Evolutionary conservation across 257 asterid genomes (phyloP).

Genomic region (Gentiana dahurica): DNA sequence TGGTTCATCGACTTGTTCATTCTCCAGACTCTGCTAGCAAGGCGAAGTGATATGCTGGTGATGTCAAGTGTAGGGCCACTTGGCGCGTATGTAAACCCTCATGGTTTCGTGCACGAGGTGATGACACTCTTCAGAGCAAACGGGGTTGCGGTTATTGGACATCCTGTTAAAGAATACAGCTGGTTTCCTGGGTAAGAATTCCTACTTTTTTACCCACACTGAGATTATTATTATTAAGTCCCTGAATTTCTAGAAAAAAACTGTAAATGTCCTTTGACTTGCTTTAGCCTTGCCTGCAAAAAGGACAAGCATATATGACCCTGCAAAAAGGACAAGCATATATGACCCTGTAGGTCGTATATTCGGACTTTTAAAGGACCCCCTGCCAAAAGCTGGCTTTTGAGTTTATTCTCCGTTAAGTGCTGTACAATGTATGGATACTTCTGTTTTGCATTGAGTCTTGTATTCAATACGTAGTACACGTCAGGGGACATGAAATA

Average conservation of each 20-base stretch:
- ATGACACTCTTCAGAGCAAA: conserved; percentile 61
- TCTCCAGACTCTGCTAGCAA: conserved; percentile 57
- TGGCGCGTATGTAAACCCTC: conserved; percentile 80
- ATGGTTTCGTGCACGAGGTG: conserved; percentile 89
- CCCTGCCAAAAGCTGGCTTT: too few species aligned
- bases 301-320: too few species aligned
- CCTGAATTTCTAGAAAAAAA: not conserved
- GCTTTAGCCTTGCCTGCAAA: too few species aligned
- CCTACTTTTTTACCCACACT: conserved; percentile 8
- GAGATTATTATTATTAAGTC: not conserved
- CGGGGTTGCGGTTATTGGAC: conserved; percentile 60
- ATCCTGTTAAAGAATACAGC: conserved; percentile 68
- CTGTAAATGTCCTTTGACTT: not conserved
- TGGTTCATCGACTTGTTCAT: conserved; percentile 5
- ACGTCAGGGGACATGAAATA: too few species aligned
- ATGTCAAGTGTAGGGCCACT: conserved; percentile 98
- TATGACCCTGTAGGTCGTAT: too few species aligned
- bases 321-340: too few species aligned
- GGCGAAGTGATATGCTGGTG: conserved; percentile 85
- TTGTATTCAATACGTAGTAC: too few species aligned
- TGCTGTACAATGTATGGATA: too few species aligned
- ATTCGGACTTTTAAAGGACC: too few species aligned
- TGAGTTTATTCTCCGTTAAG: too few species aligned
- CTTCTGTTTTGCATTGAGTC: too few species aligned
- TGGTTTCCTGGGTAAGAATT: conserved; percentile 93